phyloP scores from a whole-genome alignment of 176 grass and related monocot genomes.

The Pontederia crassipes region DNA sequence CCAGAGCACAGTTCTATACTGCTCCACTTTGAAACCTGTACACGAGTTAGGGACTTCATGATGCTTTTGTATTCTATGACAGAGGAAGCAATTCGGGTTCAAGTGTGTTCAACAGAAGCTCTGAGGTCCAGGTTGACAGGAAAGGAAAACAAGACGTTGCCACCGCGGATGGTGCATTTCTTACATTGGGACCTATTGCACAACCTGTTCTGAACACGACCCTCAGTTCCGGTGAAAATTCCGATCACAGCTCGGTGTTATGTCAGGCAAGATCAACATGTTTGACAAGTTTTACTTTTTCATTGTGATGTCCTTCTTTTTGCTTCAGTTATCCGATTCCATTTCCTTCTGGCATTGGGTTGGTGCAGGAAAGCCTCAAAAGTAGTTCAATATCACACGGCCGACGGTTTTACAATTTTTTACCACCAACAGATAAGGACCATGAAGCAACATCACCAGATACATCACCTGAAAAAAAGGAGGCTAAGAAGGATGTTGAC shows the following conservation, averaged over 20 bases:
- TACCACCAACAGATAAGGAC: neutral
- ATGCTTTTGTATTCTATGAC: neutral
- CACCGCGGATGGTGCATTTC: constrained; percentile 10
- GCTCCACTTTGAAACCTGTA: neutral
- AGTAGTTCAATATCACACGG: neutral
- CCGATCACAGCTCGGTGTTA: neutral
- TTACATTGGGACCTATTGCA: constrained; percentile 1
- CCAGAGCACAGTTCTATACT: neutral
- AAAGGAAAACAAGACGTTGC: constrained; percentile 1
- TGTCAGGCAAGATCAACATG: constrained; percentile 1
- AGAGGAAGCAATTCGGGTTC: constrained; percentile 9
- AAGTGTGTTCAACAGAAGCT: neutral
- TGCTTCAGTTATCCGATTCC: neutral
- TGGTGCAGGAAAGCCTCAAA: constrained; percentile 3
- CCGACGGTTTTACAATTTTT: constrained; percentile 11
- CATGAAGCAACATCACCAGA: constrained; percentile 3
- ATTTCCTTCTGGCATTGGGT: neutral
- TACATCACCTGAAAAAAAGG: constrained; percentile 3
- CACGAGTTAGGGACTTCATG: neutral
- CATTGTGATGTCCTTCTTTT: neutral
- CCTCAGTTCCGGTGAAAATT: neutral
- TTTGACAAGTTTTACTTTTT: neutral
- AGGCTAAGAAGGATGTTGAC: constrained; percentile 12
- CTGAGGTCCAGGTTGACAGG: neutral
- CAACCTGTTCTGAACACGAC: neutral